These are phyloP conservation scores for Torulaspora gathmanii DNA, from an alignment of 805 yeast genomes.

Conservation along the genomic window DNA sequence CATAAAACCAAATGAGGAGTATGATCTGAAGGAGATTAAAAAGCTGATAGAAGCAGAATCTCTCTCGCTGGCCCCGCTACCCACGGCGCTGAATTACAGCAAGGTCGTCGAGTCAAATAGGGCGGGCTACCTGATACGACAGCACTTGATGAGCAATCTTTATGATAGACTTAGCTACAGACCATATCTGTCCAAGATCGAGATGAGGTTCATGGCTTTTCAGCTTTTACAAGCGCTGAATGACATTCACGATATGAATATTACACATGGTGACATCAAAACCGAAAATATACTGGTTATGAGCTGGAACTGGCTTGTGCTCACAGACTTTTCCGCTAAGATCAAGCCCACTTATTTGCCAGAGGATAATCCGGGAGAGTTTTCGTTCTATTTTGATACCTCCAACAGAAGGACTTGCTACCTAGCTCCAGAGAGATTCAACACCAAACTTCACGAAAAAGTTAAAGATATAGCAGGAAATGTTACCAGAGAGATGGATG, in stretches of 20 bases:
- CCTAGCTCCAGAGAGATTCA: slow-evolving; percentile 89
- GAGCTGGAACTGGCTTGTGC: slow-evolving; percentile 79
- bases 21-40: slow-evolving; percentile 23
- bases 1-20: slow-evolving; percentile 55
- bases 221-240: slow-evolving; percentile 66
- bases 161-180: slow-evolving; percentile 83
- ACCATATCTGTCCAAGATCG: slow-evolving; percentile 78
- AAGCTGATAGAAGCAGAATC: slow-evolving; percentile 37
- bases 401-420: slow-evolving; percentile 84
- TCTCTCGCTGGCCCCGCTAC: slow-evolving; percentile 42
- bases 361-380: slow-evolving; percentile 89
- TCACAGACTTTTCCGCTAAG: slow-evolving; percentile 72
- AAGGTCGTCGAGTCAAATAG: slow-evolving; percentile 80
- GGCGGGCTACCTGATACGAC: slow-evolving; percentile 87
- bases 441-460: slow-evolving; percentile 20
- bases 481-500: slow-evolving; percentile 66
- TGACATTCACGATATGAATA: slow-evolving; percentile 55
- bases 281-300: slow-evolving; percentile 84
- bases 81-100: slow-evolving; percentile 66
- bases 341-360: slow-evolving; percentile 84
- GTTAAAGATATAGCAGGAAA: slow-evolving; percentile 25
- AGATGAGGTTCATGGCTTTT: slow-evolving; percentile 77
- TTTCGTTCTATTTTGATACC: slow-evolving; percentile 87
- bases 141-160: slow-evolving; percentile 69
- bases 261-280: slow-evolving; percentile 88